Evolutionary conservation across 2,329 filamentous ascomycete species (phyloP).

Genomic region (Xylariaceae sp.): DNA sequence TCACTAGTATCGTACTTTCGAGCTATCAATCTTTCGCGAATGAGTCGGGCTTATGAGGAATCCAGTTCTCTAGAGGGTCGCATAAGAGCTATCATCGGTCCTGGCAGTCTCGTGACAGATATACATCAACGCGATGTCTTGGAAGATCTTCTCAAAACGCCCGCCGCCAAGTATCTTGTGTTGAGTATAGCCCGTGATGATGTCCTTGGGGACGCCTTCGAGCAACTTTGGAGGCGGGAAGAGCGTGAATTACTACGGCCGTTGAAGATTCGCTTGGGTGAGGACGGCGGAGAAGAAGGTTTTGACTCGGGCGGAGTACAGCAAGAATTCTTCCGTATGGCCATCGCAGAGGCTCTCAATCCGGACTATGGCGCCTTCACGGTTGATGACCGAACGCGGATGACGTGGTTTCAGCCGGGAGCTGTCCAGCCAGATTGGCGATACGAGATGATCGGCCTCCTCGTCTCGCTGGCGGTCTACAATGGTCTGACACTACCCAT

Average conservation of each 20-base stretch:
- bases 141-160: constrained; percentile 59
- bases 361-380: constrained; percentile 78
- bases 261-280: constrained; percentile 81
- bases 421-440: constrained; percentile 83
- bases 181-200: constrained; percentile 64
- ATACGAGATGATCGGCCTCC: constrained; percentile 80
- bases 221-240: constrained; percentile 87
- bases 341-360: constrained; percentile 74
- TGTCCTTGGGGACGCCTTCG: constrained; percentile 69
- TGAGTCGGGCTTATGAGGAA: constrained; percentile 75
- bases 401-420: constrained; percentile 84
- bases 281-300: constrained; percentile 79
- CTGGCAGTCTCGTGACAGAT: constrained; percentile 52
- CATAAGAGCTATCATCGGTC: constrained; percentile 53
- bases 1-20: constrained; percentile 80
- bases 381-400: constrained; percentile 68
- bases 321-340: constrained; percentile 89
- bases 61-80: constrained; percentile 55
- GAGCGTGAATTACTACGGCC: constrained; percentile 77
- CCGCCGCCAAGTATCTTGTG: constrained; percentile 67
- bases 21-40: constrained; percentile 79
- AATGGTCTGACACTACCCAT: constrained; percentile 90
- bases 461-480: constrained; percentile 87
- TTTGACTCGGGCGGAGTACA: constrained; percentile 93
- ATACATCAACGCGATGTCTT: constrained; percentile 58